A percentile compares a stretch with the other conserved stretches of the same genome.
Evolutionary conservation across 352 stramenopile species (phyloP).

Genomic region (Peronospora belbahrii): DNA sequence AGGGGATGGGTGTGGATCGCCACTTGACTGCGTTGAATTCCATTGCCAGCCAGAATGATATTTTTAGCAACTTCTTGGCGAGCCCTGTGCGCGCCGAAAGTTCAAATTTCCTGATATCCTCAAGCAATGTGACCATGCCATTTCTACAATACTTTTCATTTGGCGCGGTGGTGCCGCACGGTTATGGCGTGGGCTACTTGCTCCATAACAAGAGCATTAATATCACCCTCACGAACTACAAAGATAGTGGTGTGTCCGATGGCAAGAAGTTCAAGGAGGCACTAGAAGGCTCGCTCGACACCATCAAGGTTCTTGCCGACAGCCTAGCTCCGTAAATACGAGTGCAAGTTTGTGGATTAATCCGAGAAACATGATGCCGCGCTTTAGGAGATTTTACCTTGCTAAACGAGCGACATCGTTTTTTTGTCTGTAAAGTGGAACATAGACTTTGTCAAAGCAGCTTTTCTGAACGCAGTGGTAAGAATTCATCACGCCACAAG

Average conservation of each 20-base stretch:
- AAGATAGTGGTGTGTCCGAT: slow-evolving; percentile 64
- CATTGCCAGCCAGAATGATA: slow-evolving; percentile 48
- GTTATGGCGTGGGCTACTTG: slow-evolving; percentile 88
- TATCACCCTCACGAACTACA: slow-evolving; percentile 84
- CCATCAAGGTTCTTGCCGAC: slow-evolving; percentile 69
- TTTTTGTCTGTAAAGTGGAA: too few relatives aligned
- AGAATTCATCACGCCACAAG: too few relatives aligned
- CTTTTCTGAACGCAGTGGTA: too few relatives aligned
- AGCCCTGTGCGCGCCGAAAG: slow-evolving; percentile 70
- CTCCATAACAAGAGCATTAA: slow-evolving; percentile 80
- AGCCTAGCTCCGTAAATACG: slow-evolving; percentile 29
- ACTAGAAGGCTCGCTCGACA: slow-evolving; percentile 60
- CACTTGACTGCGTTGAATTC: slow-evolving; percentile 79
- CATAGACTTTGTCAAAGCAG: too few relatives aligned
- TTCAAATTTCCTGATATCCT: slow-evolving; percentile 87
- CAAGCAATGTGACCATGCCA: slow-evolving; percentile 86
- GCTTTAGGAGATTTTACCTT: too few relatives aligned
- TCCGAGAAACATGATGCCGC: too few relatives aligned
- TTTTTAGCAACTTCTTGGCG: slow-evolving; percentile 71
- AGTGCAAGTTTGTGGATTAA: too few relatives aligned
- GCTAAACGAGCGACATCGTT: too few relatives aligned
- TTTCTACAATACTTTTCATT: slow-evolving; percentile 89
- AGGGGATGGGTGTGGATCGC: slow-evolving; percentile 81
- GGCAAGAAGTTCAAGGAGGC: slow-evolving; percentile 59
- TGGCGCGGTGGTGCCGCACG: slow-evolving; percentile 77